Conservation (phyloP, 768 basidiomycete genomes). For the Panaeolus cyanescens region DNA sequence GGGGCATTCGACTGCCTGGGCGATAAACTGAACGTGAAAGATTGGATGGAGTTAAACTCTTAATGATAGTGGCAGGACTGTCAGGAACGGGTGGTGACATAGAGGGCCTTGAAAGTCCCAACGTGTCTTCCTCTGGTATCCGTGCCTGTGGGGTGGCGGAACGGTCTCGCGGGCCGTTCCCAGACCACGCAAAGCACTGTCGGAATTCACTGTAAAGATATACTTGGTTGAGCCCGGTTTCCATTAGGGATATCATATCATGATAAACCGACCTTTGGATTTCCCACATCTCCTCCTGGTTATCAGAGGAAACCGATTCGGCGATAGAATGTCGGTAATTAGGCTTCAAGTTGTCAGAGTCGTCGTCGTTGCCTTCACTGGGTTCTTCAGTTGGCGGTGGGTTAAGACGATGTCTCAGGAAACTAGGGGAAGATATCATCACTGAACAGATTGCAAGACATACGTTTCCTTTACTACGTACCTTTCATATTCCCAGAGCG, state of each 20-base stretch:
- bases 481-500: conserved; percentile 58
- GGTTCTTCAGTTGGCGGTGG: conserved; percentile 47
- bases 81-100: conserved; percentile 3
- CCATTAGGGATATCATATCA: background rate
- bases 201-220: conserved; percentile 22
- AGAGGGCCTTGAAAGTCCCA: background rate
- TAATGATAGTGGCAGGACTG: background rate
- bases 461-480: conserved; percentile 23
- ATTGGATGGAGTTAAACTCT: background rate
- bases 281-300: conserved; percentile 30
- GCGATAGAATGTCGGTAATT: conserved; percentile 23
- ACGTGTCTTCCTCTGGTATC: background rate
- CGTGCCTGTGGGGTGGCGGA: conserved; percentile 9
- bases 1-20: conserved; percentile 41
- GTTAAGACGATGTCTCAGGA: conserved; percentile 64
- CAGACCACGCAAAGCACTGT: conserved; percentile 24
- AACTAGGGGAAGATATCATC: conserved; percentile 36
- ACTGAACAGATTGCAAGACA: conserved; percentile 1
- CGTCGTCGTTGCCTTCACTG: conserved; percentile 19
- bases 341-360: conserved; percentile 18
- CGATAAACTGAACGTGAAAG: conserved; percentile 21
- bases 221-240: background rate
- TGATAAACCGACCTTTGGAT: conserved; percentile 27
- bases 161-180: conserved; percentile 5
- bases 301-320: conserved; percentile 28